These are phyloP conservation scores for Pythium biforme DNA, from an alignment of 352 stramenopile species.

Conservation along the genomic window DNA sequence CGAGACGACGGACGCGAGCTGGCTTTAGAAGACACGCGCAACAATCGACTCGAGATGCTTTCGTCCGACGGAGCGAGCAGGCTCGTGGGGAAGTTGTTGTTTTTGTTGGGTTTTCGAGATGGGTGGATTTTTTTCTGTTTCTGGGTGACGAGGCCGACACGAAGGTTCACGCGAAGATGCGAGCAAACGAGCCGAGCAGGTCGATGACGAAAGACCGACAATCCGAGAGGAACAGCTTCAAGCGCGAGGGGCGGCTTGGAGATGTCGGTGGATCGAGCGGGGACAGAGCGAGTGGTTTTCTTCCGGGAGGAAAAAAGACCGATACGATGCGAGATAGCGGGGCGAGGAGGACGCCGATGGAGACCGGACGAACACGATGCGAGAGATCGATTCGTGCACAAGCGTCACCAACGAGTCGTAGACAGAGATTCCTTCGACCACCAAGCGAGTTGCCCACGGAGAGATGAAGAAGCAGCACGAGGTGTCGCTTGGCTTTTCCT, in stretches of 20 bases:
- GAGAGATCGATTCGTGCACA: constrained; percentile 13
- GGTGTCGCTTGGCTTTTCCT: constrained; percentile 12
- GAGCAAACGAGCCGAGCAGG: constrained; percentile 11
- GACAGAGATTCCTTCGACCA: constrained; percentile 13
- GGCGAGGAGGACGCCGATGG: constrained; percentile 10
- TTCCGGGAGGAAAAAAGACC: constrained; percentile 12
- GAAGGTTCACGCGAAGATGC: constrained; percentile 1
- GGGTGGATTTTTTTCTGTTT: constrained; percentile 20
- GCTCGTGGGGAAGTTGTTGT: constrained; percentile 6
- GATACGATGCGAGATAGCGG: constrained; percentile 8
- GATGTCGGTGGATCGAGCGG: constrained; percentile 2
- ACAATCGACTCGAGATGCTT: constrained; percentile 13
- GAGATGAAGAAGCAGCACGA: constrained; percentile 21
- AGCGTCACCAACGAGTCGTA: constrained; percentile 12
- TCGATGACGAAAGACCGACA: constrained; percentile 21
- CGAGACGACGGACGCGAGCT: constrained; percentile 15
- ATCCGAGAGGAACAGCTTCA: constrained; percentile 1
- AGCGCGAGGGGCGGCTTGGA: neutral
- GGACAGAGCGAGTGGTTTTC: constrained; percentile 14
- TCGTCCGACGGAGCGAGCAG: constrained; percentile 8
- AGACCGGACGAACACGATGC: constrained; percentile 17
- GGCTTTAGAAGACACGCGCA: constrained; percentile 9
- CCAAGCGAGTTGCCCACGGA: constrained; percentile 20
- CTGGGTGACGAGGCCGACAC: constrained; percentile 5
- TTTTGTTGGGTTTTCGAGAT: constrained; percentile 14